Evolutionary conservation across 2,329 filamentous ascomycete species (phyloP).

Genomic region (Exophiala spinifera): DNA sequence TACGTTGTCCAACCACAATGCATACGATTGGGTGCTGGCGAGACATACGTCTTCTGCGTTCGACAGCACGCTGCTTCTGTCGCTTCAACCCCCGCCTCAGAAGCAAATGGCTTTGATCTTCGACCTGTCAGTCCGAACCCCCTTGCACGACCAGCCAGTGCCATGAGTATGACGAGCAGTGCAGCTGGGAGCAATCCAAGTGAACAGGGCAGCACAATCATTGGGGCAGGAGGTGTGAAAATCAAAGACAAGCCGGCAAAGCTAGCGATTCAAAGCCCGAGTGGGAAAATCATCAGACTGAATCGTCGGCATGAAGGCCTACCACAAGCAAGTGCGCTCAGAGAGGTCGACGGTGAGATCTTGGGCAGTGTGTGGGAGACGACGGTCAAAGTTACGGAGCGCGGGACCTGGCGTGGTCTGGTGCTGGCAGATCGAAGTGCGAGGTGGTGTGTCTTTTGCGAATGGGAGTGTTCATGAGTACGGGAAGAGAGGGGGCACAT

Average conservation of each 20-base stretch:
- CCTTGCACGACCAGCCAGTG: slow-evolving; percentile 55
- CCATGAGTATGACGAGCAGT: slow-evolving; percentile 60
- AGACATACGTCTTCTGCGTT: slow-evolving; percentile 95
- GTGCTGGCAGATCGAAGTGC: slow-evolving; percentile 64
- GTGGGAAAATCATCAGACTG: slow-evolving; percentile 83
- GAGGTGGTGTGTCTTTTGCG: slow-evolving; percentile 67
- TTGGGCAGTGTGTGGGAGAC: slow-evolving; percentile 64
- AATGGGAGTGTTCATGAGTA: slow-evolving; percentile 55
- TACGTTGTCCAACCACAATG: slow-evolving; percentile 98
- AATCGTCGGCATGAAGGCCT: slow-evolving; percentile 48
- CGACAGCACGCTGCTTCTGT: slow-evolving; percentile 75
- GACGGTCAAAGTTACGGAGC: slow-evolving; percentile 64
- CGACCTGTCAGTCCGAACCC: slow-evolving; percentile 28
- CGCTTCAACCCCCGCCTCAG: slow-evolving; percentile 16
- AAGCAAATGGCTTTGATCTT: slow-evolving; percentile 26
- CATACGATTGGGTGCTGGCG: slow-evolving; percentile 80
- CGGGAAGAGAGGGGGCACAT: too few species aligned
- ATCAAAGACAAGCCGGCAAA: slow-evolving; percentile 81
- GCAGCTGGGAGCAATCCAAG: slow-evolving; percentile 52
- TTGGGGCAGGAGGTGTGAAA: slow-evolving; percentile 50
- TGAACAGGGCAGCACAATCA: slow-evolving; percentile 51
- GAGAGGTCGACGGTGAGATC: slow-evolving; percentile 33
- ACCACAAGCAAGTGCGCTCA: slow-evolving; percentile 37
- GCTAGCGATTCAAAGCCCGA: slow-evolving; percentile 87
- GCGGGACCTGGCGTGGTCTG: slow-evolving; percentile 60